Percentiles rank a stretch among this genome's conserved stretches.
Evolutionary conservation across 352 stramenopile species (phyloP).

Genomic region (Pythium chondricola): DNA sequence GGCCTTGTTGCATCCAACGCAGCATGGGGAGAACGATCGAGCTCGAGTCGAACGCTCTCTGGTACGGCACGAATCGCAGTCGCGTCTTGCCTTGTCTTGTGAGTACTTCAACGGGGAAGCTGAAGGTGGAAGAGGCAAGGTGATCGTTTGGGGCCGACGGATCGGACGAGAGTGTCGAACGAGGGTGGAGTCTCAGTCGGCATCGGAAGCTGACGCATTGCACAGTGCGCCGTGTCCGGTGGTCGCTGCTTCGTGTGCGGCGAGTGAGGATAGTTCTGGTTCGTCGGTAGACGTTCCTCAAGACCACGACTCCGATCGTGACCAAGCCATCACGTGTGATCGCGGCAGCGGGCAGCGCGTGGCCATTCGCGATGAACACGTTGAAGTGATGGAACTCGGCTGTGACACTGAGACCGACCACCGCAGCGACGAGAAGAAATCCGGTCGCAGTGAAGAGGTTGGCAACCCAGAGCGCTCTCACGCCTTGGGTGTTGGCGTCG

Average conservation of each 20-base stretch:
- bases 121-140: too few species aligned
- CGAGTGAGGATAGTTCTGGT: not conserved
- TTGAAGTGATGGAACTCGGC: slow-evolving; percentile 5
- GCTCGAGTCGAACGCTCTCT: too few species aligned
- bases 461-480: slow-evolving; percentile 4
- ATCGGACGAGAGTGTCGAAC: too few species aligned
- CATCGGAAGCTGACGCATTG: slow-evolving; percentile 17
- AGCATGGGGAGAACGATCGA: too few species aligned
- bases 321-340: slow-evolving; percentile 4
- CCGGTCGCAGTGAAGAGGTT: slow-evolving; percentile 1
- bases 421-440: slow-evolving; percentile 1
- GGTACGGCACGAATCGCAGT: too few species aligned
- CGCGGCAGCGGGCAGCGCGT: slow-evolving; percentile 2
- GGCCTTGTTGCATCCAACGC: too few species aligned
- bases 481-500: slow-evolving; percentile 9
- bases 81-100: too few species aligned
- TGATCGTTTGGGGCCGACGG: not conserved
- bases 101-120: too few species aligned
- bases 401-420: not conserved
- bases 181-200: slow-evolving; percentile 5
- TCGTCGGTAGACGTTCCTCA: slow-evolving; percentile 13
- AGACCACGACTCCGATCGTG: slow-evolving; percentile 9
- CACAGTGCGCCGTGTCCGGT: not conserved
- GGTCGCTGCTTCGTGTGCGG: not conserved
- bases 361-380: slow-evolving; percentile 7